Conservation (phyloP, 805 yeast genomes). For the Kodamaea jinghongensis region DNA sequence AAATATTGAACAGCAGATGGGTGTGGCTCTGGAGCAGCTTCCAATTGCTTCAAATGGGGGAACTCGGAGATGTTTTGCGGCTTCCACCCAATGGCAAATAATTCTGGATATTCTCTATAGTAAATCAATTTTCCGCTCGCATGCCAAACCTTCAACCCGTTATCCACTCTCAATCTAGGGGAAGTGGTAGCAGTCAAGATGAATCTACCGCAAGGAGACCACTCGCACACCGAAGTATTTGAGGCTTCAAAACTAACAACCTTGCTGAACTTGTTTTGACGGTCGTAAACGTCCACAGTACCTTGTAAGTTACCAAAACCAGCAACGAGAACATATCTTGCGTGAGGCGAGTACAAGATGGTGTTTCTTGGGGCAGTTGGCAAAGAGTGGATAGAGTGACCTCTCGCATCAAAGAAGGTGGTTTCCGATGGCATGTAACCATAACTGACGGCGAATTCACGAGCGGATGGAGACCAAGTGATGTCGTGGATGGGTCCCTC, state of each 20-base stretch:
- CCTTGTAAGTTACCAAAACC: constrained; percentile 99
- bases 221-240: constrained; percentile 93
- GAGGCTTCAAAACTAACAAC: constrained; percentile 84
- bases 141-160: constrained; percentile 93
- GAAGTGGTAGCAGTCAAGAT: constrained; percentile 95
- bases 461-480: constrained; percentile 93
- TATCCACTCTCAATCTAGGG: constrained; percentile 95
- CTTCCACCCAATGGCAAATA: constrained; percentile 82
- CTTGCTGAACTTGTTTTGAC: constrained; percentile 78
- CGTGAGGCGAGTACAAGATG: constrained; percentile 89
- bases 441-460: constrained; percentile 95
- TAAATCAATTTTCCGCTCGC: constrained; percentile 79
- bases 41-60: constrained; percentile 51
- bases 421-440: constrained; percentile 98
- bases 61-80: constrained; percentile 54
- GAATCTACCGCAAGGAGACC: constrained; percentile 97
- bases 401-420: constrained; percentile 91
- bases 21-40: constrained; percentile 67
- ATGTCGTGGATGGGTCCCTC: constrained; percentile 98
- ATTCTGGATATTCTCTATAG: constrained; percentile 76
- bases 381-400: constrained; percentile 77
- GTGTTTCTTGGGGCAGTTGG: constrained; percentile 90
- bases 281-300: constrained; percentile 89
- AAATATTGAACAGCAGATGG: constrained; percentile 61
- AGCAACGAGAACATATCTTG: constrained; percentile 84